These are phyloP conservation scores for Bondarzewia mesenterica DNA, from an alignment of 1,284 basidiomycete species.

Conservation along the genomic window DNA sequence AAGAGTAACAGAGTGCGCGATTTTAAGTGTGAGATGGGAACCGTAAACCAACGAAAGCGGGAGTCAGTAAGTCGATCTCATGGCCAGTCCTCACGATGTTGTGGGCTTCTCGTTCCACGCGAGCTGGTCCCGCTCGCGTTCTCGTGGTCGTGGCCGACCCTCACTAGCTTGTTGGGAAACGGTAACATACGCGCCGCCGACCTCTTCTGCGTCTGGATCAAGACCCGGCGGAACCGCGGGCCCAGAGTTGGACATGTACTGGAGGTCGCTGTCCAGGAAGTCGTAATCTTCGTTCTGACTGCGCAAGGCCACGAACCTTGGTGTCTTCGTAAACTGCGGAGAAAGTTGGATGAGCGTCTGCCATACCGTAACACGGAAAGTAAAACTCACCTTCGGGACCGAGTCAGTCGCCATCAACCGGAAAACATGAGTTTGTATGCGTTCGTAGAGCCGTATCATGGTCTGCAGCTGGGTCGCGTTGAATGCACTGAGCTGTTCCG, in stretches of 20 bases:
- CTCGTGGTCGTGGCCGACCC: conserved; percentile 35
- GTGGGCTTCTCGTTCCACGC: conserved; percentile 11
- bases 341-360: conserved; percentile 4
- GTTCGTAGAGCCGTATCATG: conserved; percentile 90
- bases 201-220: conserved; percentile 46
- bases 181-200: conserved; percentile 78
- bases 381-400: conserved; percentile 73
- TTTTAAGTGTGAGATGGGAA: neutral
- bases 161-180: conserved; percentile 70
- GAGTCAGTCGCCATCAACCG: conserved; percentile 97
- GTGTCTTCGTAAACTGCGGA: conserved; percentile 74
- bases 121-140: conserved; percentile 26
- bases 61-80: neutral
- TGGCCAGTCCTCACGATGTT: conserved; percentile 5
- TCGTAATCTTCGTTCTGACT: conserved; percentile 70
- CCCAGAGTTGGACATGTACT: conserved; percentile 19
- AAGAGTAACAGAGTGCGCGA: neutral
- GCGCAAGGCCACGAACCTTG: conserved; percentile 66
- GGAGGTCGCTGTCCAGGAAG: conserved; percentile 50
- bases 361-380: conserved; percentile 1
- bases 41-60: neutral
- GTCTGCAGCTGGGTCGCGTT: conserved; percentile 93
- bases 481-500: conserved; percentile 68
- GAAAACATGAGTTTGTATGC: conserved; percentile 96
- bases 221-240: conserved; percentile 65